Conservation (phyloP, 2,329 filamentous ascomycete genomes). For the Cladosporium sp. region DNA sequence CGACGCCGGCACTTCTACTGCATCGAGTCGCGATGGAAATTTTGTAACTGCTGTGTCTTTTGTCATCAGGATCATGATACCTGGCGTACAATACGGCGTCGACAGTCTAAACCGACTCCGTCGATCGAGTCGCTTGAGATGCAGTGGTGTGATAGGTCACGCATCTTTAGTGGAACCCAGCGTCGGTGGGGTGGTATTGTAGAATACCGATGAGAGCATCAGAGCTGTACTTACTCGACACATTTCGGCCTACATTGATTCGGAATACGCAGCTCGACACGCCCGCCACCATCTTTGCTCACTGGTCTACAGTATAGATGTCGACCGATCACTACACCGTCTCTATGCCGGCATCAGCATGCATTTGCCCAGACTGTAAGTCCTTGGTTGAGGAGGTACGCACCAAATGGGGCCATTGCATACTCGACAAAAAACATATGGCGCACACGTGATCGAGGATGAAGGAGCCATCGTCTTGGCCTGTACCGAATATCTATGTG, state of each 20-base stretch:
- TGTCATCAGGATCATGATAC: neutral
- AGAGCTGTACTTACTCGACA: neutral
- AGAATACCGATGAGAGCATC: neutral
- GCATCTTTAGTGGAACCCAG: neutral
- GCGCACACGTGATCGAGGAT: conserved; percentile 6
- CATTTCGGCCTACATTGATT: neutral
- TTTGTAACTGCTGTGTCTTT: neutral
- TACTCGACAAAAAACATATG: neutral
- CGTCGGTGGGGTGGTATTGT: neutral
- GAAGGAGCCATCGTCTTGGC: neutral
- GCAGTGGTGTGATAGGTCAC: neutral
- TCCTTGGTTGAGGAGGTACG: neutral
- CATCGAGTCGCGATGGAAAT: neutral
- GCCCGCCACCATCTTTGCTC: neutral
- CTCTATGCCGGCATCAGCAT: neutral
- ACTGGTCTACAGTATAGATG: neutral
- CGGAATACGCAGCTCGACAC: neutral
- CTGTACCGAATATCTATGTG: conserved; percentile 9
- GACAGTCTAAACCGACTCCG: neutral
- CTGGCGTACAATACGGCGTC: neutral
- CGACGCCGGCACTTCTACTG: neutral
- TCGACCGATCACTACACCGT: conserved; percentile 3
- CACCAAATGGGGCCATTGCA: neutral
- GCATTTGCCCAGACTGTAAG: neutral
- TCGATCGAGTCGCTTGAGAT: neutral